Percentiles rank a stretch among this genome's conserved stretches.
Evolutionary conservation across 208 protist genomes (phyloP).

Genomic region (Strigomonas galati): DNA sequence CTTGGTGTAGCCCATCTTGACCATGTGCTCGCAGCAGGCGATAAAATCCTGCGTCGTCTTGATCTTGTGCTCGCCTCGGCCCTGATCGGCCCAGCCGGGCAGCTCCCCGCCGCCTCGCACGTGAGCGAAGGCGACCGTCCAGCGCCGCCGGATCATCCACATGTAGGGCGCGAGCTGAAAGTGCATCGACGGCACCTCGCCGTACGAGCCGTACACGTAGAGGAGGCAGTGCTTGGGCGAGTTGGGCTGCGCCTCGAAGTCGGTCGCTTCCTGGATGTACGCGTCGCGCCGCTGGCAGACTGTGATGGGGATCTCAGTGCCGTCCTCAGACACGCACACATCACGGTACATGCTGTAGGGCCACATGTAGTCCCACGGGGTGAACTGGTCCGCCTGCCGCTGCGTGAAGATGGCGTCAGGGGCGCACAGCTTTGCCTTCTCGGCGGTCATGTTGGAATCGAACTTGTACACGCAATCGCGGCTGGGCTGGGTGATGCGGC

Average conservation of each 20-base stretch:
- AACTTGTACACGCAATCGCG: constrained; percentile 86
- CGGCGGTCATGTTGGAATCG: constrained; percentile 69
- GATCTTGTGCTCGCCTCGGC: constrained; percentile 78
- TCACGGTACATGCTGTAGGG: constrained; percentile 91
- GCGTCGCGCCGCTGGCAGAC: constrained; percentile 86
- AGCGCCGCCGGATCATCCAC: constrained; percentile 89
- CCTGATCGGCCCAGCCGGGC: constrained; percentile 76
- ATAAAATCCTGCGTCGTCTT: constrained; percentile 92
- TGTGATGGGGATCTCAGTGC: constrained; percentile 85
- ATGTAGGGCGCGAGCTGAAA: constrained; percentile 93
- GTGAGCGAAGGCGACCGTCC: constrained; percentile 89
- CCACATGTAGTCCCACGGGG: constrained; percentile 93
- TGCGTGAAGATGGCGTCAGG: constrained; percentile 87
- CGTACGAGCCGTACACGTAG: constrained; percentile 91
- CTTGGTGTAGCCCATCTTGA: constrained; percentile 82
- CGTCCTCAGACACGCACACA: constrained; percentile 77
- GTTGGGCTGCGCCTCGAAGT: constrained; percentile 87
- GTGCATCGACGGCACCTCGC: constrained; percentile 88
- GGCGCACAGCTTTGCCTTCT: constrained; percentile 52
- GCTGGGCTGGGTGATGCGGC: constrained; percentile 77
- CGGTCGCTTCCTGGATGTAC: constrained; percentile 87
- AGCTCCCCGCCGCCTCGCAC: constrained; percentile 93
- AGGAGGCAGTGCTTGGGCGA: constrained; percentile 86
- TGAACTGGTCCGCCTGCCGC: constrained; percentile 88
- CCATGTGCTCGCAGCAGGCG: constrained; percentile 90